Conservation (phyloP, 2,329 filamentous ascomycete species). For the Stagonosporopsis cucurbitacearum region DNA sequence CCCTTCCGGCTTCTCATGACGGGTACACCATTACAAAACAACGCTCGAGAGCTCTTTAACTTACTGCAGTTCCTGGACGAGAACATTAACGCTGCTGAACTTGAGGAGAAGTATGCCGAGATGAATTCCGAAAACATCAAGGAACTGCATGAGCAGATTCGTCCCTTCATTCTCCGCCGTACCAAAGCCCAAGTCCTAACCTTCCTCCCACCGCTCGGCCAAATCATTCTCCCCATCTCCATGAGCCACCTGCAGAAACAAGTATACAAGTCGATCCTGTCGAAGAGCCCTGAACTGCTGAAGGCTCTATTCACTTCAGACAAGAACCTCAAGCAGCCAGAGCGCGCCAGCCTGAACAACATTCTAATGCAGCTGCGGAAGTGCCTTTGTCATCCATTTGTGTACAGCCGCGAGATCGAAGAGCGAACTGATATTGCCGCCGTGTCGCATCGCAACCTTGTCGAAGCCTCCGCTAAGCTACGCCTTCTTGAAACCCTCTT, state of each 20-base stretch:
- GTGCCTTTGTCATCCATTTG: slow-evolving; percentile 93
- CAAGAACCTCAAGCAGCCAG: slow-evolving; percentile 65
- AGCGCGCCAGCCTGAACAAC: slow-evolving; percentile 85
- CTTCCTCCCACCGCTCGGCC: slow-evolving; percentile 89
- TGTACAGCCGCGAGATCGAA: slow-evolving; percentile 90
- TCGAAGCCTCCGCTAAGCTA: slow-evolving; percentile 91
- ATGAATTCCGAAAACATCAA: slow-evolving; percentile 83
- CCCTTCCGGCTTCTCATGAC: slow-evolving; percentile 88
- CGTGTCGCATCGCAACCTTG: slow-evolving; percentile 76
- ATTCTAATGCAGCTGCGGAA: slow-evolving; percentile 95
- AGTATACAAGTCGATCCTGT: slow-evolving; percentile 90
- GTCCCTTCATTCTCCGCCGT: slow-evolving; percentile 72
- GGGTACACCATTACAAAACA: slow-evolving; percentile 91
- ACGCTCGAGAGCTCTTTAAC: slow-evolving; percentile 93
- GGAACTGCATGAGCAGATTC: slow-evolving; percentile 81
- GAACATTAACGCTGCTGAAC: slow-evolving; percentile 68
- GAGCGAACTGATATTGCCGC: slow-evolving; percentile 70
- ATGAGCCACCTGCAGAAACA: slow-evolving; percentile 95
- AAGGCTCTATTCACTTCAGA: slow-evolving; percentile 79
- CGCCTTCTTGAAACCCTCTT: slow-evolving; percentile 83
- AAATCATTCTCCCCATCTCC: slow-evolving; percentile 94
- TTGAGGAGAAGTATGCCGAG: slow-evolving; percentile 79
- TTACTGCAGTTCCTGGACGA: slow-evolving; percentile 92
- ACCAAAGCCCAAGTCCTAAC: slow-evolving; percentile 91
- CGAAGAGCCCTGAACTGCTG: slow-evolving; percentile 88